Evolutionary conservation across 1,284 basidiomycete genomes (phyloP).

Genomic region (Papiliotrema terrestris): DNA sequence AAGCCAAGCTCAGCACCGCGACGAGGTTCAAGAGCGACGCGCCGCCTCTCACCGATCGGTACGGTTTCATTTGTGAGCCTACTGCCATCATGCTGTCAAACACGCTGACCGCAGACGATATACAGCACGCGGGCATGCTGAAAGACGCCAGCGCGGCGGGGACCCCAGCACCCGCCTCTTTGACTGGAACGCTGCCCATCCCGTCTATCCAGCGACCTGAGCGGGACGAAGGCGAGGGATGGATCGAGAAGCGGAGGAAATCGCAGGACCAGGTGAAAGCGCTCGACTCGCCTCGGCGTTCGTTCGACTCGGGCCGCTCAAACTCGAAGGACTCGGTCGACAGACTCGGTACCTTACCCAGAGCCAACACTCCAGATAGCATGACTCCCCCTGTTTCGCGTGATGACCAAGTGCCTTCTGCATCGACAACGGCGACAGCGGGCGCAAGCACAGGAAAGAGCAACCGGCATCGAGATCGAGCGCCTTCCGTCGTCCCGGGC

Average conservation of each 20-base stretch:
- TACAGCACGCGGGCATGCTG: slow-evolving; percentile 74
- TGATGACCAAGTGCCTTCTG: neutral
- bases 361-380: slow-evolving; percentile 5
- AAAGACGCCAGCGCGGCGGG: slow-evolving; percentile 58
- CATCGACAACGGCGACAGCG: neutral
- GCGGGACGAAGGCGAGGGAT: slow-evolving; percentile 23
- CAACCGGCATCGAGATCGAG: slow-evolving; percentile 18
- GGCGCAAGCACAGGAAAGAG: neutral
- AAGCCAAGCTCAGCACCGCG: slow-evolving; percentile 45
- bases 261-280: neutral
- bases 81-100: neutral
- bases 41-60: slow-evolving; percentile 77
- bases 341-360: neutral
- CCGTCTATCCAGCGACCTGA: slow-evolving; percentile 4
- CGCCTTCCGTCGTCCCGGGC: slow-evolving; percentile 19
- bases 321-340: neutral
- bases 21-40: slow-evolving; percentile 59
- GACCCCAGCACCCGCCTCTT: slow-evolving; percentile 37
- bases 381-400: slow-evolving; percentile 7
- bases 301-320: slow-evolving; percentile 10
- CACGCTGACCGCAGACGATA: slow-evolving; percentile 58
- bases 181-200: slow-evolving; percentile 31
- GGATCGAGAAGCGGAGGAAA: slow-evolving; percentile 21
- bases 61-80: slow-evolving; percentile 85
- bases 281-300: slow-evolving; percentile 11